These are phyloP conservation scores for Raffaelea albimanens DNA, from an alignment of 2,329 filamentous ascomycete genomes.

Conservation along the genomic window DNA sequence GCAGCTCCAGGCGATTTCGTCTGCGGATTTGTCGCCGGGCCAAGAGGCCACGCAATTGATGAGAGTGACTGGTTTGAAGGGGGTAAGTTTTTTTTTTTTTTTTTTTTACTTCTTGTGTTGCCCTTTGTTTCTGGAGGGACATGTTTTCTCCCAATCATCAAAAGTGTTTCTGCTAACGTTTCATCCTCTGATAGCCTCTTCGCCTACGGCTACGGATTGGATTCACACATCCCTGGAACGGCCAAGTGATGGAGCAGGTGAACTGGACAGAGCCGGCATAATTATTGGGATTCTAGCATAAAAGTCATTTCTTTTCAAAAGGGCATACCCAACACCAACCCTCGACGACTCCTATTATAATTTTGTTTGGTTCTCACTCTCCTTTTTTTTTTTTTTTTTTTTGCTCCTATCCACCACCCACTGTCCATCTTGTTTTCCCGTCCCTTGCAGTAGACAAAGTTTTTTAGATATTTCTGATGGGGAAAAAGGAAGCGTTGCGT, in stretches of 20 bases:
- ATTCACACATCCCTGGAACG: constrained; percentile 61
- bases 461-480: no score
- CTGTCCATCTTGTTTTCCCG: no score
- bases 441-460: neutral
- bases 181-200: constrained; percentile 49
- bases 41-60: constrained; percentile 84
- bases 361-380: neutral
- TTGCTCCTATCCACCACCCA: no score
- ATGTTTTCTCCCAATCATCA: constrained; percentile 5
- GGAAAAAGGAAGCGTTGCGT: neutral
- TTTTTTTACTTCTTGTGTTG: constrained; percentile 1
- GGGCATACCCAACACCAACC: no score
- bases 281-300: no score
- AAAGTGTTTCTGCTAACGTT: neutral
- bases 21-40: constrained; percentile 63
- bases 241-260: constrained; percentile 78
- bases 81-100: constrained; percentile 56
- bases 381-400: neutral
- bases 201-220: constrained; percentile 78
- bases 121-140: no score
- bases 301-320: no score
- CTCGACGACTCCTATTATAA: neutral
- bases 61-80: constrained; percentile 75
- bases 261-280: constrained; percentile 80
- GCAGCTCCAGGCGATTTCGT: constrained; percentile 83